Evolutionary conservation across 2,329 filamentous ascomycete genomes (phyloP).

Genomic region (Fusarium annulatum): DNA sequence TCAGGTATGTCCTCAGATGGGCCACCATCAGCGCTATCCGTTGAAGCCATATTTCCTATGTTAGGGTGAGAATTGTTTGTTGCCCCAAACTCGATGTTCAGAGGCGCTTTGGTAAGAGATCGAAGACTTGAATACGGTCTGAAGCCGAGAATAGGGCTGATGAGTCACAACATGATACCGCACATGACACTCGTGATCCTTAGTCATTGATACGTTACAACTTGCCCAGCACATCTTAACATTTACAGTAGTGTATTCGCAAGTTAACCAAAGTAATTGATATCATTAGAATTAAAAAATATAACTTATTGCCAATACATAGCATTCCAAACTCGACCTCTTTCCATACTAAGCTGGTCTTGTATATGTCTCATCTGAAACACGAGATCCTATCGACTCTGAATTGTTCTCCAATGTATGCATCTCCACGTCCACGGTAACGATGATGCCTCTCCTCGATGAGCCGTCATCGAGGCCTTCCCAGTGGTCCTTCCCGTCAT

Average conservation of each 20-base stretch:
- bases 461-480: conserved; percentile 17
- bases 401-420: conserved; percentile 3
- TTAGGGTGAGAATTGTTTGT: no score
- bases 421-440: conserved; percentile 32
- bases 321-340: background rate
- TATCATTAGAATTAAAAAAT: background rate
- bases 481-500: conserved; percentile 6
- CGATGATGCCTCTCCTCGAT: conserved; percentile 15
- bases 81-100: no score
- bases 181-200: background rate
- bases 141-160: no score
- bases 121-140: fast-evolving
- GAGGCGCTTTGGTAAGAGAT: background rate
- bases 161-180: background rate
- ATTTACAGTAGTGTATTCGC: no score
- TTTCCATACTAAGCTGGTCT: background rate
- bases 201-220: background rate
- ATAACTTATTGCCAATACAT: no score
- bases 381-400: background rate
- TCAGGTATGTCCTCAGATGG: background rate
- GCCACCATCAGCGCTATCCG: fast-evolving
- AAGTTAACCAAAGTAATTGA: no score
- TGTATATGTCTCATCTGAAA: background rate
- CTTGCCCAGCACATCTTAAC: background rate
- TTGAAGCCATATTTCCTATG: background rate